phyloP scores from a whole-genome alignment of 768 basidiomycete species.

The Omphalotus guepiniiformis region DNA sequence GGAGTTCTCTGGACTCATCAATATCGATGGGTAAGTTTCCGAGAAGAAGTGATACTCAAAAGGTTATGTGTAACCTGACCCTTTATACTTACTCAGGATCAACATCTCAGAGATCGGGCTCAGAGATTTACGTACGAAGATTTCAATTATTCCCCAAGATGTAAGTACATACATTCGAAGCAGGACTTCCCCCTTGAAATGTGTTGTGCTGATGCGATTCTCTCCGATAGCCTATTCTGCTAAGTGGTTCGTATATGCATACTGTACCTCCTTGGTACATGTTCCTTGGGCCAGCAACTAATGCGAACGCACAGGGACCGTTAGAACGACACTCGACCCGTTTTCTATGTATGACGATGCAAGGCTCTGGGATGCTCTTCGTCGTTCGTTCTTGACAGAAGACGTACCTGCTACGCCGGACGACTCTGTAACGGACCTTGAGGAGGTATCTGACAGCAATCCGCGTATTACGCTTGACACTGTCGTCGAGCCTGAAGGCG shows the following conservation, averaged over 20 bases:
- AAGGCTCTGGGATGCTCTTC: constrained; percentile 68
- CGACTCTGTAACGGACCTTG: background rate
- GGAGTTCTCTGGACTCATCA: constrained; percentile 61
- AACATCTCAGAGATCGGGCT: constrained; percentile 71
- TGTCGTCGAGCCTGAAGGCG: constrained; percentile 58
- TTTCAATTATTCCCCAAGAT: constrained; percentile 69
- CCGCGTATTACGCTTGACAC: constrained; percentile 55
- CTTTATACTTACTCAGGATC: constrained; percentile 30
- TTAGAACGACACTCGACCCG: constrained; percentile 56
- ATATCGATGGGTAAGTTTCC: constrained; percentile 51
- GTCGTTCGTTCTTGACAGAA: constrained; percentile 44
- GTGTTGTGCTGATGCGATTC: background rate
- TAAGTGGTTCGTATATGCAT: constrained; percentile 44
- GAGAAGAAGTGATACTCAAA: too few relatives aligned
- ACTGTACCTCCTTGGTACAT: constrained; percentile 21
- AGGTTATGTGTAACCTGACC: background rate
- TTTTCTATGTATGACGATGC: constrained; percentile 63
- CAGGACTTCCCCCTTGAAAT: too few relatives aligned
- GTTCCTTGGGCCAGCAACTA: constrained; percentile 11
- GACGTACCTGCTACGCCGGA: constrained; percentile 19
- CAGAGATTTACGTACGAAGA: constrained; percentile 51
- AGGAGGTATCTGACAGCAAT: background rate
- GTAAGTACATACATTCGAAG: constrained; percentile 28
- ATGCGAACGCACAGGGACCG: constrained; percentile 36
- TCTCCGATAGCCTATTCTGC: constrained; percentile 46